A percentile compares a stretch with the other conserved stretches of the same genome.
These are phyloP conservation scores for Coemansia sp. DNA, from an alignment of 192 early-diverging fungal genomes.

Conservation along the genomic window DNA sequence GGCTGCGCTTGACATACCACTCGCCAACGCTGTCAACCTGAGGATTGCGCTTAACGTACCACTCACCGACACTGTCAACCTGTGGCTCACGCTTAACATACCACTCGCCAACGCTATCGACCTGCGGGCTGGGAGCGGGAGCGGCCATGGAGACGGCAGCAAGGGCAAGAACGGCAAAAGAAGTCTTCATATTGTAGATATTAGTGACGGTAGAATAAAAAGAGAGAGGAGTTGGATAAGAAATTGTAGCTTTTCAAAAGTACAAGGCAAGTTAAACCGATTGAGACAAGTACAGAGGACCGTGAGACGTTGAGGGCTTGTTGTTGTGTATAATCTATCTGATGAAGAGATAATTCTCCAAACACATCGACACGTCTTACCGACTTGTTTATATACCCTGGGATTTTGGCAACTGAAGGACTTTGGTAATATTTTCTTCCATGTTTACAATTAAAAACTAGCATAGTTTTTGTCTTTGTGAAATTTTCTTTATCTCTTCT, in stretches of 20 bases:
- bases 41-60: neutral
- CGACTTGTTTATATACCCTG: too few species aligned
- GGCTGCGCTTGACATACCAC: neutral
- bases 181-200: constrained; percentile 2
- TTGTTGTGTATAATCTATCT: neutral
- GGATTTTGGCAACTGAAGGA: too few species aligned
- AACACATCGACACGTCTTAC: too few species aligned
- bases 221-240: neutral
- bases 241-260: too few species aligned
- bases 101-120: neutral
- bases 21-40: neutral
- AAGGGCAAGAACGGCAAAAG: neutral
- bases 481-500: neutral
- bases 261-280: too few species aligned
- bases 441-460: neutral
- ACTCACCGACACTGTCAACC: neutral
- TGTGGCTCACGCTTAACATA: neutral
- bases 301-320: neutral
- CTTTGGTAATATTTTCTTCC: neutral
- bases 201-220: neutral
- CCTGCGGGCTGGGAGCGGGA: neutral
- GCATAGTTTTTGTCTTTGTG: too few species aligned
- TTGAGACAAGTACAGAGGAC: neutral
- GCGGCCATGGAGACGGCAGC: constrained; percentile 6
- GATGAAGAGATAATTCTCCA: too few species aligned